phyloP scores from a whole-genome alignment of 345 rosid genomes.

The Rhodamnia argentea region DNA sequence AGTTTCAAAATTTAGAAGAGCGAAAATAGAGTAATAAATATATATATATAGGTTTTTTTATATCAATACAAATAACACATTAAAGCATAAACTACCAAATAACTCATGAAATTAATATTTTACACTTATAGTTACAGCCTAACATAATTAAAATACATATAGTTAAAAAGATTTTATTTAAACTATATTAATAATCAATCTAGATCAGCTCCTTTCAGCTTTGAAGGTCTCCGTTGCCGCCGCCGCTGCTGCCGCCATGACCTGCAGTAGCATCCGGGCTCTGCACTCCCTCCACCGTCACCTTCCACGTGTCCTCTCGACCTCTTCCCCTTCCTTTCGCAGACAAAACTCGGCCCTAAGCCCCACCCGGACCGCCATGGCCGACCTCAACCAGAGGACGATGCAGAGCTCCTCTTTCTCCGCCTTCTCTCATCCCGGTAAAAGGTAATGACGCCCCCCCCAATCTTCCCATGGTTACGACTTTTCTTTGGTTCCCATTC shows the following conservation, averaged over 20 bases:
- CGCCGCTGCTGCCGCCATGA: not conserved
- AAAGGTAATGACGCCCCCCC: constrained; percentile 12
- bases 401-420: constrained; percentile 11
- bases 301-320: constrained; percentile 6
- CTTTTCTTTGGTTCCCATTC: not conserved
- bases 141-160: not conserved
- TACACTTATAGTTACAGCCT: not conserved
- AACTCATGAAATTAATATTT: not conserved
- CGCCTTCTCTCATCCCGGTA: constrained; percentile 24
- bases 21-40: not conserved
- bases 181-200: too few species aligned
- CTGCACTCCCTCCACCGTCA: constrained; percentile 4
- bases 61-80: not conserved
- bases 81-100: not conserved
- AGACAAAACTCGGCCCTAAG: not conserved
- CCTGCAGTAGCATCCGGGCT: constrained; percentile 3
- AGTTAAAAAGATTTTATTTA: too few species aligned
- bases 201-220: not conserved
- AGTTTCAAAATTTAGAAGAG: not conserved
- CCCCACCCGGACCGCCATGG: not conserved
- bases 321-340: not conserved
- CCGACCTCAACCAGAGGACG: not conserved
- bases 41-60: not conserved
- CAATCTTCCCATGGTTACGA: not conserved
- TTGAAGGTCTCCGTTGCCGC: not conserved